phyloP scores from a whole-genome alignment of 768 basidiomycete species.

The Coprinopsis sp. region DNA sequence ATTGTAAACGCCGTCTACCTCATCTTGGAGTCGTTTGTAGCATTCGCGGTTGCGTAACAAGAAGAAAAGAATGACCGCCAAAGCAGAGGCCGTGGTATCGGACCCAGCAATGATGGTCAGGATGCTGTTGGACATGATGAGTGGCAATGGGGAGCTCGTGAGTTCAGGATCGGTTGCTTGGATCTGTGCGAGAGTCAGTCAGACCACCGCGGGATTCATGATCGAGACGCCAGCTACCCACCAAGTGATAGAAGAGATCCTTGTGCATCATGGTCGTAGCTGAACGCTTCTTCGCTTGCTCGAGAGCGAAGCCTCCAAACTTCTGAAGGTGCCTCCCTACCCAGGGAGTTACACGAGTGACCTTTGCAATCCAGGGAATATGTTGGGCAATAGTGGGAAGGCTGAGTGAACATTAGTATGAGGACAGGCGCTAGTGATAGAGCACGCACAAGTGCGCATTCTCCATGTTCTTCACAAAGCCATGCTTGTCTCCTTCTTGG shows the following conservation, averaged over 20 bases:
- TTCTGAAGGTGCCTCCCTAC: neutral
- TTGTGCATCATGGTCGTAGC: slow-evolving; percentile 14
- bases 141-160: slow-evolving; percentile 12
- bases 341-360: slow-evolving; percentile 7
- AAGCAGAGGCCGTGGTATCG: slow-evolving; percentile 24
- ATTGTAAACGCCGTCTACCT: slow-evolving; percentile 20
- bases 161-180: slow-evolving; percentile 15
- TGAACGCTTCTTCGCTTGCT: slow-evolving; percentile 18
- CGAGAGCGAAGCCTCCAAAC: slow-evolving; percentile 10
- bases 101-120: slow-evolving; percentile 30
- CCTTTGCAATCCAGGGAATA: slow-evolving; percentile 10
- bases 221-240: neutral
- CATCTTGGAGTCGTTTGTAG: slow-evolving; percentile 21
- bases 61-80: slow-evolving; percentile 23
- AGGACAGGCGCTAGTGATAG: neutral
- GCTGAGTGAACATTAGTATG: neutral
- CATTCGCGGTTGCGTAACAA: slow-evolving; percentile 20
- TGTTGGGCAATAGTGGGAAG: slow-evolving; percentile 16
- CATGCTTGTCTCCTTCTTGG: slow-evolving; percentile 22
- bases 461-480: slow-evolving; percentile 20
- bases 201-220: neutral
- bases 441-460: slow-evolving; percentile 19
- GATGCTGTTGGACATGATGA: slow-evolving; percentile 16
- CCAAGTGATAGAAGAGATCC: slow-evolving; percentile 27
- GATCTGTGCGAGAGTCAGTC: slow-evolving; percentile 10